Evolutionary conservation across 2,329 filamentous ascomycete species (phyloP).

Genomic region (Hypoxylon sp.): DNA sequence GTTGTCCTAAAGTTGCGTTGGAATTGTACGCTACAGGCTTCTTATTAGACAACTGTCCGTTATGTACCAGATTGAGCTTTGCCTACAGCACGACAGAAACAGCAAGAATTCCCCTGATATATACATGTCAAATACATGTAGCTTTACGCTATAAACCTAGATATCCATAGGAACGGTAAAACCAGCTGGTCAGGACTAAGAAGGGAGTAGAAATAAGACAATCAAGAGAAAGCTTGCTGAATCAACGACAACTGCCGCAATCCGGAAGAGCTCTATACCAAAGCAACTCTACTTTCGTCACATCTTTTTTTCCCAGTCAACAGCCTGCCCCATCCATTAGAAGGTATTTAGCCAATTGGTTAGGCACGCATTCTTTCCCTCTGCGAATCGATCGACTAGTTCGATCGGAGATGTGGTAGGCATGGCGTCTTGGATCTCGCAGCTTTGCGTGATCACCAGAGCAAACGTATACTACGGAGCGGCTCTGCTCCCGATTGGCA

Average conservation of each 20-base stretch:
- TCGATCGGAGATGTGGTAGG: constrained; percentile 25
- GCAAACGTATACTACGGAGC: constrained; percentile 12
- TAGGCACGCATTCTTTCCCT: neutral
- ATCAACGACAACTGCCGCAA: constrained; percentile 25
- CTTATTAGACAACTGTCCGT: no score
- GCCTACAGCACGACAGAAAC: no score
- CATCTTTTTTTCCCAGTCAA: constrained; percentile 2
- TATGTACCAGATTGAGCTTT: no score
- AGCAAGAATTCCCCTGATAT: no score
- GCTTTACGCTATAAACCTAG: neutral
- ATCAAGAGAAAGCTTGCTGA: constrained; percentile 11
- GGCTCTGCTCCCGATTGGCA: constrained; percentile 26
- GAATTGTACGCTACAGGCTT: no score
- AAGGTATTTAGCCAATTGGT: constrained; percentile 30
- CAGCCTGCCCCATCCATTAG: constrained; percentile 1
- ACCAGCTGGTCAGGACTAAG: neutral
- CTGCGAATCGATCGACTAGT: constrained; percentile 14
- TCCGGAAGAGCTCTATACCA: constrained; percentile 1
- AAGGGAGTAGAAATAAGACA: constrained; percentile 1
- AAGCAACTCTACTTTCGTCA: neutral
- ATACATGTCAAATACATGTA: no score
- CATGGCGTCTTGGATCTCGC: constrained; percentile 39
- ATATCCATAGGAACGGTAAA: neutral
- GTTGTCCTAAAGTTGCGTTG: neutral
- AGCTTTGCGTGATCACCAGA: constrained; percentile 37